Evolutionary conservation across 164 flowering plant genomes (phyloP).

Genomic region (Vitis rupestris): DNA sequence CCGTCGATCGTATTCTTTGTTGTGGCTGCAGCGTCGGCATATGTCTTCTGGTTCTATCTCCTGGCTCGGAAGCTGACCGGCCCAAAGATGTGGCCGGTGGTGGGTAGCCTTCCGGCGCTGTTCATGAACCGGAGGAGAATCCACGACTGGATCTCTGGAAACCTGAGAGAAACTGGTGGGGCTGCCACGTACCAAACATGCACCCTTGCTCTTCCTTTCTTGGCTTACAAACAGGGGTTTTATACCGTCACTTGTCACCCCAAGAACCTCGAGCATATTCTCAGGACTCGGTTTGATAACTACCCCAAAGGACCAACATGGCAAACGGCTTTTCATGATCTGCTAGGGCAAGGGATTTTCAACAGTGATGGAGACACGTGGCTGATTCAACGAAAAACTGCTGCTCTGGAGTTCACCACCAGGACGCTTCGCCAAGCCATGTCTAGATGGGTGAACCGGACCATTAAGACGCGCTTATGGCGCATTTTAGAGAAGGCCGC

Average conservation of each 20-base stretch:
- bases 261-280: slow-evolving; percentile 76
- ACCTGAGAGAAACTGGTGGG: slow-evolving; percentile 47
- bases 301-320: slow-evolving; percentile 84
- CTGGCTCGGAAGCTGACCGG: slow-evolving; percentile 57
- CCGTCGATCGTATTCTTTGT: slow-evolving; percentile 20
- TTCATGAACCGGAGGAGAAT: slow-evolving; percentile 53
- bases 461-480: slow-evolving; percentile 74
- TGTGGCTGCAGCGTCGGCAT: slow-evolving; percentile 31
- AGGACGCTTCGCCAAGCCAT: slow-evolving; percentile 88
- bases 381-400: slow-evolving; percentile 89
- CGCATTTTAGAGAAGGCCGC: slow-evolving; percentile 51
- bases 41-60: slow-evolving; percentile 64
- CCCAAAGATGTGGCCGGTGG: slow-evolving; percentile 61
- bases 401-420: slow-evolving; percentile 93
- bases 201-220: slow-evolving; percentile 58
- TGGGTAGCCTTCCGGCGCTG: slow-evolving; percentile 70
- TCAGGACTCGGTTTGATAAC: slow-evolving; percentile 77
- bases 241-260: slow-evolving; percentile 87
- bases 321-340: slow-evolving; percentile 82
- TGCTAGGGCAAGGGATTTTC: slow-evolving; percentile 91
- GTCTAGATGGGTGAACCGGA: slow-evolving; percentile 88
- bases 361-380: slow-evolving; percentile 90
- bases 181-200: slow-evolving; percentile 76
- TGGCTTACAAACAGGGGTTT: slow-evolving; percentile 61
- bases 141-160: slow-evolving; percentile 78